Evolutionary conservation across 768 basidiomycete genomes (phyloP), one percentile per base, ranked within the genome.

Genomic region (Cytidiella melzeri): DNA sequence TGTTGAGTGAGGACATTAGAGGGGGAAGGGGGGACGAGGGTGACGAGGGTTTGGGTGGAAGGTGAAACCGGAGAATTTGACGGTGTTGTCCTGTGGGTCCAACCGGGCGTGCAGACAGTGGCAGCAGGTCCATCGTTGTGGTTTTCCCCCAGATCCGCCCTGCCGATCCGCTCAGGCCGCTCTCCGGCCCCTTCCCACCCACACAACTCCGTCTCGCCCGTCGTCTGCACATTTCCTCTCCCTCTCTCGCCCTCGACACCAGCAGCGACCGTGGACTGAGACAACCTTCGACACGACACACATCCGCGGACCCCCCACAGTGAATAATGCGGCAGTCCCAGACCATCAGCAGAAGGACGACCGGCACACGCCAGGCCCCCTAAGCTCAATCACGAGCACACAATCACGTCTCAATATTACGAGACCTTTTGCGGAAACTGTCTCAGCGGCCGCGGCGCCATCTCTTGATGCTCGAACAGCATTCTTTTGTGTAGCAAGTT

Each of bases 1-100:
- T 57, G 52, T 63, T 60, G 54, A 63, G 59, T 47, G 53, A 57
- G 43, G 62, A 50, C 62, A 63, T 63, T 30, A 21, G 36, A 43
- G n/a, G 26, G 30, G 41, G 40, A 47, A 41, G 34, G 42, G 47
- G 45, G 25, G 45, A 39, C 30, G 47, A 20, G 21, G 48, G 50
- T 30, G 47, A 42, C 41, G 53, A 44, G 44, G 41, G 55, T 48
- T 55, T 41, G 57, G 50, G 43, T 47, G 55, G 36, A 45, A 37
- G 44, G 56, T 34, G 41, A 30, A 51, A 46, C 39, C 43, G 53
- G 53, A 47, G 36, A 41, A 41, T 43, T 51, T 54, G 37, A 38
- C 43, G 34, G 49, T 50, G 48, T 46, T 30, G 44, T 48, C 46
- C 44, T 55, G 54, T 47, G 54, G 54, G 54, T 55, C 50, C 54